Percentiles rank a stretch among this genome's conserved stretches.
Conservation (phyloP, 1,139 yeast genomes). For the Meyerozyma elateridarum region DNA sequence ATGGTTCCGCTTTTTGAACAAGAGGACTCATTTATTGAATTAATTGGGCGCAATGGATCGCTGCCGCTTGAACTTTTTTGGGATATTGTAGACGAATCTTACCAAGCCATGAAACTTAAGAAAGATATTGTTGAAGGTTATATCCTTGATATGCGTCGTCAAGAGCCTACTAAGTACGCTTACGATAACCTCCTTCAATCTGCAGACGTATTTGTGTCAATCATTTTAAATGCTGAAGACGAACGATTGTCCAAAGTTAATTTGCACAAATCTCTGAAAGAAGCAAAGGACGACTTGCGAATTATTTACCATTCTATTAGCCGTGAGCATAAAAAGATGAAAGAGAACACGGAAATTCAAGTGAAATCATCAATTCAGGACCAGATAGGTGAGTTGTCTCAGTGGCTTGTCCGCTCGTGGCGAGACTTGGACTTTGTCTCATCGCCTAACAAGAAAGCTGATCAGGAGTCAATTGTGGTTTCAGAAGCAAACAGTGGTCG, state of each 20-base stretch:
- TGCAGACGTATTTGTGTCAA: background rate
- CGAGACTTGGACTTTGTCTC: no score
- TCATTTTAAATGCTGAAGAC: background rate
- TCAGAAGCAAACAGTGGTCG: no score
- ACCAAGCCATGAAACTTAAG: slow-evolving; percentile 51
- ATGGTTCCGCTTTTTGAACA: slow-evolving; percentile 49
- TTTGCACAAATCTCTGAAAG: no score
- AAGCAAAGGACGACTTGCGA: slow-evolving; percentile 20
- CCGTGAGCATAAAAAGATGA: slow-evolving; percentile 18
- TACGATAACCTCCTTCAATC: slow-evolving; percentile 4
- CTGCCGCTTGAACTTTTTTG: slow-evolving; percentile 73
- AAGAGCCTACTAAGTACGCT: slow-evolving; percentile 1
- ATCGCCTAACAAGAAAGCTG: no score
- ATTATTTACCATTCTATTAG: slow-evolving; percentile 24
- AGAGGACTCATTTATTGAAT: slow-evolving; percentile 52
- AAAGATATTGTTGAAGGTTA: slow-evolving; percentile 56
- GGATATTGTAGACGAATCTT: slow-evolving; percentile 67
- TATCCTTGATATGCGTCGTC: slow-evolving; percentile 30
- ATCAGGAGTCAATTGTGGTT: no score
- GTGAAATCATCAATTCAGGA: no score
- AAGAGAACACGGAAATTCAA: slow-evolving; percentile 10
- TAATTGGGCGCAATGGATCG: slow-evolving; percentile 80
- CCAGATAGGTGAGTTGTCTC: no score
- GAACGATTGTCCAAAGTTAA: background rate
- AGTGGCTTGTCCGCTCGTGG: no score